These are phyloP conservation scores for Cladophialophora chaetospira DNA, from an alignment of 2,329 filamentous ascomycete genomes.

Conservation along the genomic window DNA sequence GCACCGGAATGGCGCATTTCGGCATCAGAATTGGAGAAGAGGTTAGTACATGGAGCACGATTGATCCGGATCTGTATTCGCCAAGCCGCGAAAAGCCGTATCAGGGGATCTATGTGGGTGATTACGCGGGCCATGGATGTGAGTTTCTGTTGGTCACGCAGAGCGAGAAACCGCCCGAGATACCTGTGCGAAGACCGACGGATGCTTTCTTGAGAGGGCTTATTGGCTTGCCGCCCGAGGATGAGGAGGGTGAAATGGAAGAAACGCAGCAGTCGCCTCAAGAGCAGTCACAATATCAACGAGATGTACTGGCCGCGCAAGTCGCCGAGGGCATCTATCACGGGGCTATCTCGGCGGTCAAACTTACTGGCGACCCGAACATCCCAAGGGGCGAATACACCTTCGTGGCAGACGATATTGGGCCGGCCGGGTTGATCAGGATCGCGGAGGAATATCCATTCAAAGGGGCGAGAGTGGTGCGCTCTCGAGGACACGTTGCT, in stretches of 20 bases:
- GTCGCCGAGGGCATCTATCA: constrained; percentile 31
- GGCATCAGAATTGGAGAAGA: constrained; percentile 53
- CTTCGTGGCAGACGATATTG: constrained; percentile 78
- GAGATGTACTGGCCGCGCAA: background rate
- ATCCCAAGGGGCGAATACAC: constrained; percentile 83
- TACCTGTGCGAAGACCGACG: constrained; percentile 42
- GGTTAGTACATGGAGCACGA: constrained; percentile 67
- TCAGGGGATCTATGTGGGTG: constrained; percentile 88
- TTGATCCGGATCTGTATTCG: constrained; percentile 74
- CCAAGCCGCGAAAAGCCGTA: constrained; percentile 79
- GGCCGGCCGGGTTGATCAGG: constrained; percentile 64
- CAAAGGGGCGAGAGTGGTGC: constrained; percentile 71
- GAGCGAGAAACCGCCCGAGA: constrained; percentile 56
- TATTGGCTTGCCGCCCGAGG: constrained; percentile 4
- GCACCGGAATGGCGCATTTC: constrained; percentile 40
- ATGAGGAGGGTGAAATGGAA: constrained; percentile 4
- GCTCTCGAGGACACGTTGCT: constrained; percentile 76
- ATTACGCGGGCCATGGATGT: constrained; percentile 84
- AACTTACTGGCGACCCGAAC: constrained; percentile 88
- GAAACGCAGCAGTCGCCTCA: background rate
- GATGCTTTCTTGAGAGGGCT: constrained; percentile 12
- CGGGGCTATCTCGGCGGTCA: constrained; percentile 78
- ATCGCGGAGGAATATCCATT: constrained; percentile 69
- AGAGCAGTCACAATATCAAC: constrained; percentile 2
- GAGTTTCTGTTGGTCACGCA: constrained; percentile 86